Base-by-base conservation (phyloP, 2,329 filamentous ascomycete species). In the Colletotrichum shisoi region DNA sequence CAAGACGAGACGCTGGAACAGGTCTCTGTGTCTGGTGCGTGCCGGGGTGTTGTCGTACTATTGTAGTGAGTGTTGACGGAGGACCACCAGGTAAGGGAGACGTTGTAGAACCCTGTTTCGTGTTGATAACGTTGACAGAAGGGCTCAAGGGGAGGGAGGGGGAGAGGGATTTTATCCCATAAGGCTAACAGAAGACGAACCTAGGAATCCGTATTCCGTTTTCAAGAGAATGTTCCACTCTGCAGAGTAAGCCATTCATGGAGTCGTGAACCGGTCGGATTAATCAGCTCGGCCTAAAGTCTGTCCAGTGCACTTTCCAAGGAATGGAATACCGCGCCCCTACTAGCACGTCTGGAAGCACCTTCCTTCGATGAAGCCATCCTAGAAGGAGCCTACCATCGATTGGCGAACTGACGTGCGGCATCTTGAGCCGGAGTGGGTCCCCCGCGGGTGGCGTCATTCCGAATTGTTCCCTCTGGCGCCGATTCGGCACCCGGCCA, bases 381-480 rank as follows among this genome's bases (percentile, higher is more conserved):
- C n/a, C 46, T 21, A 34, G 24, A 39, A 56, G 48, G 51, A 37
- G 39, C 40, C 58, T 31, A 54, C 56, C 11, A 37, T 13, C n/a
- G 15, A 39, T 34, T 58, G 31, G 7, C 3, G 7, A 24, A 21
- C 21, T 5, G 31, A 27, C 15, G 12, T 2, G 31, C 37, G 37
- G n/a, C 51, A 13, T 8, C 40, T 34, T 12, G 15, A 42, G 12
- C 42, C 39, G 44, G 52, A 53, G 51, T 21, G 42, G 27, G 21
- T 17, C 39, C 49, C 59, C 52, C 17, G 27, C 7, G 34, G 48
- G 53, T 58, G 46, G 53, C 64, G 59, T 67, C 60, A 67, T 67
- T 44, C 60, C 60, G 63, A 63, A 27, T 58, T 63, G 45, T 63
- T 42, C 42, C 48, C 53, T 24, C 34, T 46, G 64, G 24, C 60